These are phyloP conservation scores for Apiosordaria backusii DNA, from an alignment of 495 filamentous ascomycete species.

Conservation along the genomic window DNA sequence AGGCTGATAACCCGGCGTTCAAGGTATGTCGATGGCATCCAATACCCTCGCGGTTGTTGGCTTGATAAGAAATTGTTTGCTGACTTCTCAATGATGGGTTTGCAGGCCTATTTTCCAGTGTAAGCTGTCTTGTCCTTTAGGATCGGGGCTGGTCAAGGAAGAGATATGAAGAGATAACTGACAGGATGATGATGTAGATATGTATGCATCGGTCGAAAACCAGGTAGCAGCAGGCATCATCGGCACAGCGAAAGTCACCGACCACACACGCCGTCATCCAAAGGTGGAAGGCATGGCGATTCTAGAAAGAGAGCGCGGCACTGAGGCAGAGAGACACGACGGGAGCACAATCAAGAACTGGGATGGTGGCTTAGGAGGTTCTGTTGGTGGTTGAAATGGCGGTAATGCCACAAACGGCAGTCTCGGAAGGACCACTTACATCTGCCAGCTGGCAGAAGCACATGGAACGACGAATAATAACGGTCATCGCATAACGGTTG, in stretches of 20 bases:
- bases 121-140: constrained; percentile 40
- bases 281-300: constrained; percentile 26
- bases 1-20: constrained; percentile 60
- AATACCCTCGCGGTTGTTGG: neutral
- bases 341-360: neutral
- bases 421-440: neutral
- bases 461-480: neutral
- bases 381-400: neutral
- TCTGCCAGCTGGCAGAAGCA: neutral
- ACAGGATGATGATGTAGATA: constrained; percentile 39
- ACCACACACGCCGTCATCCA: constrained; percentile 22
- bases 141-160: neutral
- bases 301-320: constrained; percentile 29
- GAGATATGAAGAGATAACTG: constrained; percentile 2
- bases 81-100: neutral
- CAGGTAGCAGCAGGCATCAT: constrained; percentile 31
- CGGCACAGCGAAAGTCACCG: constrained; percentile 22
- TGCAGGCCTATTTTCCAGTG: constrained; percentile 70
- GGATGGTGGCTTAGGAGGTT: neutral
- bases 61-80: neutral
- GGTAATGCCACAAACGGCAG: neutral
- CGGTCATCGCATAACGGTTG: neutral
- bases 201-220: constrained; percentile 53
- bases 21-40: constrained; percentile 46
- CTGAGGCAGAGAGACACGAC: constrained; percentile 4